Evolutionary conservation across 768 basidiomycete genomes (phyloP), one percentile per base, ranked within the genome.

Genomic region (Termitomyces sp.): DNA sequence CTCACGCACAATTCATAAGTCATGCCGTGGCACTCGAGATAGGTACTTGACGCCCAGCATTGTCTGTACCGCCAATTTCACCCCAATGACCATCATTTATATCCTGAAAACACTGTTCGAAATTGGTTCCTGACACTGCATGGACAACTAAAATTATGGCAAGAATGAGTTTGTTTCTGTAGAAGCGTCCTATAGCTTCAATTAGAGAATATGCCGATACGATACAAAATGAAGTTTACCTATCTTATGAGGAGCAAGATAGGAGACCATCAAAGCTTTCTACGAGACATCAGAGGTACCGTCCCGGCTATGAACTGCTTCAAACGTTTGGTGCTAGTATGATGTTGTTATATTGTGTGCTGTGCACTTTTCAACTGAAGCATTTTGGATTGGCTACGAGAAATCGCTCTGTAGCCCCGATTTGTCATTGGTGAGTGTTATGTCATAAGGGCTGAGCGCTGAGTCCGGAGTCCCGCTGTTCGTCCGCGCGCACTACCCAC

Each of bases 1-100:
- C 41, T 42, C n/a, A 61, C 18, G 51, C 74, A 73, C 41, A 71
- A 57, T 2, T 69, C 47, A 55, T 69, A 71, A 13, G 70, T 72
- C 10, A 74, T 65, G 64, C 64, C 3, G 68, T 70, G 0, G 71
- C 71, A 1, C 64, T 52, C 2, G 59, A 33, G 22, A 68, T 61
- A 16, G 59, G 20, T 2, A 69, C 61, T 4, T 65, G 68, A 36
- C 56, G 57, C 5, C 72, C 72, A 20, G 60, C 59, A 53, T 67
- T 70, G 56, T 72, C 64, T 16, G 62, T 66, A 4, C 65, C 68
- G 3, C 70, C 71, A 1, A 54, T 42, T 20, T 53, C 16, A 6
- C 66, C 66, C 20, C 33, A 58, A 3, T 4, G 22, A 2, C 67
- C 68, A 18, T 34, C 51, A 18, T 46, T 52, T 26, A 69, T 51